phyloP scores from a whole-genome alignment of 2,329 filamentous ascomycete genomes.

The Diplodia mutila region DNA sequence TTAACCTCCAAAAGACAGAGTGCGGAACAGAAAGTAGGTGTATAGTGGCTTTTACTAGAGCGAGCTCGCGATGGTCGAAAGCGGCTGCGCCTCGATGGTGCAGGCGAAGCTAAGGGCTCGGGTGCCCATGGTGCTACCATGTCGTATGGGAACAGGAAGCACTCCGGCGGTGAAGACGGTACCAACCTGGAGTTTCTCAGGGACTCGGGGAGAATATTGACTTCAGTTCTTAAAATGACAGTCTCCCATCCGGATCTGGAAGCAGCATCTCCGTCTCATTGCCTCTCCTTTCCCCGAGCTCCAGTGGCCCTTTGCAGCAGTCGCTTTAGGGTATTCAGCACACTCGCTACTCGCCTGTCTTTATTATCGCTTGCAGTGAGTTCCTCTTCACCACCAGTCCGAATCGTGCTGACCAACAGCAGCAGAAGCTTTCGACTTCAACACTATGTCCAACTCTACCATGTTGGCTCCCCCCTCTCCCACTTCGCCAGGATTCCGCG shows the following conservation, averaged over 20 bases:
- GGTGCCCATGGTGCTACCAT: not conserved
- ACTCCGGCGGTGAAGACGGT: not conserved
- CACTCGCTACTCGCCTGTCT: not conserved
- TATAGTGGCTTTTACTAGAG: not conserved
- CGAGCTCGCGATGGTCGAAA: not conserved
- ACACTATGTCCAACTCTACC: slow-evolving; percentile 20
- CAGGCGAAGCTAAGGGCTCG: not conserved
- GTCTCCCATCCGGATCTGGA: not conserved
- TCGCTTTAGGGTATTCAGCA: not conserved
- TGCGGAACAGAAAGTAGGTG: not conserved
- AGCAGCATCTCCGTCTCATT: not conserved
- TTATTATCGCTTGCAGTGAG: not conserved
- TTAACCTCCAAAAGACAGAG: not conserved
- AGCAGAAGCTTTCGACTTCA: not conserved
- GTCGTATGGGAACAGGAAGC: not conserved
- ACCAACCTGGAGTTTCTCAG: too few relatives aligned
- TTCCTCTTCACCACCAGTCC: not conserved
- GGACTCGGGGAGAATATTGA: too few relatives aligned
- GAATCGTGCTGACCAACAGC: not conserved
- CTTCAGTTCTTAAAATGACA: slow-evolving; percentile 1
- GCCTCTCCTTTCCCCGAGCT: not conserved
- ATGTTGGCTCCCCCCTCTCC: slow-evolving; percentile 28
- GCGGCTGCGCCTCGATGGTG: not conserved
- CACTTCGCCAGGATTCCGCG: not conserved
- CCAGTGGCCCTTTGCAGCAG: not conserved